These are phyloP conservation scores for Dianthus caryophyllus DNA, from an alignment of 148 eudicot species.

Conservation along the genomic window DNA sequence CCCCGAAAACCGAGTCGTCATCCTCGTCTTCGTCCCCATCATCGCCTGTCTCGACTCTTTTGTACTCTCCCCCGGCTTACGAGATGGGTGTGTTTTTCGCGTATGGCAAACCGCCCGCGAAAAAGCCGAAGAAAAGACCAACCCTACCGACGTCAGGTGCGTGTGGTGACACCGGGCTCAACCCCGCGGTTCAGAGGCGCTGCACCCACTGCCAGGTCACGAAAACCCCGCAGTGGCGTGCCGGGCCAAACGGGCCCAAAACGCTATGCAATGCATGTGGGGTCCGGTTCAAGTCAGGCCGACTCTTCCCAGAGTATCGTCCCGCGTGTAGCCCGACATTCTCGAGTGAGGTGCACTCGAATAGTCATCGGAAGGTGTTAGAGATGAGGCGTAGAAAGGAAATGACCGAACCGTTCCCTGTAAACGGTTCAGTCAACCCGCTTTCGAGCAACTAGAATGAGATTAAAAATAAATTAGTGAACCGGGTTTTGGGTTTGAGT, in stretches of 20 bases:
- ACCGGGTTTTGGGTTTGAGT: constrained; percentile 30
- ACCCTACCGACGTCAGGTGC: neutral
- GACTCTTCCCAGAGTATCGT: constrained; percentile 77
- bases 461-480: constrained; percentile 11
- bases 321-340: constrained; percentile 93
- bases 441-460: constrained; percentile 30
- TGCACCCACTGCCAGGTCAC: constrained; percentile 71
- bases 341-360: constrained; percentile 62
- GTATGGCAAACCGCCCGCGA: constrained; percentile 36
- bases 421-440: constrained; percentile 18
- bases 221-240: constrained; percentile 90
- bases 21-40: constrained; percentile 38
- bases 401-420: constrained; percentile 24
- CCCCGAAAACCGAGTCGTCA: constrained; percentile 41
- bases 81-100: constrained; percentile 15
- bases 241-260: constrained; percentile 84
- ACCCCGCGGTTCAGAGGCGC: constrained; percentile 36
- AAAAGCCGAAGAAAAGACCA: constrained; percentile 48
- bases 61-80: constrained; percentile 27
- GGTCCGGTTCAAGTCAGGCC: constrained; percentile 79
- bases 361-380: constrained; percentile 82
- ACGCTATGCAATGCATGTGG: constrained; percentile 90
- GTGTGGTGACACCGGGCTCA: constrained; percentile 19
- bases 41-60: constrained; percentile 27
- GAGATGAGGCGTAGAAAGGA: constrained; percentile 84